Evolutionary conservation across 768 basidiomycete genomes (phyloP), one percentile per base, ranked within the genome.

Genomic region (Mycena olivaceomarginata): DNA sequence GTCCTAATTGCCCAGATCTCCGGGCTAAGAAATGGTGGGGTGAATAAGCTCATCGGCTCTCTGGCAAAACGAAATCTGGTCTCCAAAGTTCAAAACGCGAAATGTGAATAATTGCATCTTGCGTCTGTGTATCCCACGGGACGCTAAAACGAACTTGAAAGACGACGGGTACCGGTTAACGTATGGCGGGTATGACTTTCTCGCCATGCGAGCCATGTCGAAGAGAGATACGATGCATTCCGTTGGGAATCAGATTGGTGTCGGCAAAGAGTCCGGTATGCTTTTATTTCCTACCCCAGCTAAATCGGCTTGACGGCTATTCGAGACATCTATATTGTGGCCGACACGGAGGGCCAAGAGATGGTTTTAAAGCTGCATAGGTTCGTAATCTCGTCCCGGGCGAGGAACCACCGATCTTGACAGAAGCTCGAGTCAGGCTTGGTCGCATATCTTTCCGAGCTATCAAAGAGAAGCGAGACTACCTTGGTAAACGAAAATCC

Each of bases 151-250:
- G n/a, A 31, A 10, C 57, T 72, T 45, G 68, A 56, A 80, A 99
- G 98, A 99, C 85, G 98, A 99, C 81, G 98, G 98, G 18, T 99
- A 98, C 85, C 92, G 98, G 57, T 84, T 99, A 79, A 99, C 98
- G 5, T 99, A 99, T 83, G 98, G 98, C 46, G 98, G 98, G n/a
- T 97, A 98, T 79, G 98, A 99, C 81, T 99, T 93, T 84, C 90
- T 99, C 37, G 97, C 98, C 31, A 95, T 99, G 90, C 92, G 97
- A 45, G 95, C 98, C 4, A 88, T 99, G 84, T 97, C 96, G 1
- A 97, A 97, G 84, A 88, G 98, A 70, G 96, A 97, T 72, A 92
- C 96, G 0, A 91, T 99, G 86, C 88, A 94, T 80, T 96, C 96
- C 31, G 96, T 99, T 43, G 98, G 98, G 25, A 98, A 98, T 83